Conservation (phyloP, 2,329 filamentous ascomycete species). For the Pezizomycotina sp. region DNA sequence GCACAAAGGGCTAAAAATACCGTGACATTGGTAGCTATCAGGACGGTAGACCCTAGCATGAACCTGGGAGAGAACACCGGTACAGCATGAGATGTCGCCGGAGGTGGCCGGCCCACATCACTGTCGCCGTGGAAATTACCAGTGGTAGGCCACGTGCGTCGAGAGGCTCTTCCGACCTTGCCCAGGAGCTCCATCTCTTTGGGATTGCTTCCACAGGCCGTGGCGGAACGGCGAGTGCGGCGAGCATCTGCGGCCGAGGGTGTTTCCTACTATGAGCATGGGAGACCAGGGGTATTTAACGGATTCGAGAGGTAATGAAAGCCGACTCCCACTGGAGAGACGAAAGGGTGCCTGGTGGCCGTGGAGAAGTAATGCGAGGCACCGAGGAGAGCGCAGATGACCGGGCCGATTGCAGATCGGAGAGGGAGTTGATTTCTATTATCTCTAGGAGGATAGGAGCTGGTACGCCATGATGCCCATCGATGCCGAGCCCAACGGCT, state of each 20-base stretch:
- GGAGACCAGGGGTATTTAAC: slow-evolving; percentile 84
- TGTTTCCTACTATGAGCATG: slow-evolving; percentile 68
- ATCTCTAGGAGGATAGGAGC: slow-evolving; percentile 57
- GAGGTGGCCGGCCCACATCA: slow-evolving; percentile 76
- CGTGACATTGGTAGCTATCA: slow-evolving; percentile 64
- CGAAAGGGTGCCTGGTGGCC: slow-evolving; percentile 80
- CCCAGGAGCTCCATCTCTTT: slow-evolving; percentile 48
- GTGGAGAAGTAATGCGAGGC: slow-evolving; percentile 97
- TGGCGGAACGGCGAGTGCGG: slow-evolving; percentile 62
- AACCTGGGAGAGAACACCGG: slow-evolving; percentile 78
- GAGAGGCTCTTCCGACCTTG: slow-evolving; percentile 50
- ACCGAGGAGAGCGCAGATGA: slow-evolving; percentile 72
- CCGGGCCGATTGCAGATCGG: slow-evolving; percentile 62
- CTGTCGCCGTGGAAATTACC: slow-evolving; percentile 67
- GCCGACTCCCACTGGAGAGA: slow-evolving; percentile 93
- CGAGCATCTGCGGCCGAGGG: slow-evolving; percentile 75
- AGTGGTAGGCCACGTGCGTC: slow-evolving; percentile 66
- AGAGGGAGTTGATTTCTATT: slow-evolving; percentile 43
- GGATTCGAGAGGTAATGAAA: slow-evolving; percentile 66
- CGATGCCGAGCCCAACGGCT: slow-evolving; percentile 82
- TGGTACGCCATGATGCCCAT: slow-evolving; percentile 75
- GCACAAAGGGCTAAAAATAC: no score
- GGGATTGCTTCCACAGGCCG: slow-evolving; percentile 77
- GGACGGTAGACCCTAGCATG: slow-evolving; percentile 57
- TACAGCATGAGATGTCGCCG: slow-evolving; percentile 92